Percentiles rank a stretch among this genome's conserved stretches.
Evolutionary conservation across 2,329 filamentous ascomycete species (phyloP).

Genomic region (Lojkania enalia): DNA sequence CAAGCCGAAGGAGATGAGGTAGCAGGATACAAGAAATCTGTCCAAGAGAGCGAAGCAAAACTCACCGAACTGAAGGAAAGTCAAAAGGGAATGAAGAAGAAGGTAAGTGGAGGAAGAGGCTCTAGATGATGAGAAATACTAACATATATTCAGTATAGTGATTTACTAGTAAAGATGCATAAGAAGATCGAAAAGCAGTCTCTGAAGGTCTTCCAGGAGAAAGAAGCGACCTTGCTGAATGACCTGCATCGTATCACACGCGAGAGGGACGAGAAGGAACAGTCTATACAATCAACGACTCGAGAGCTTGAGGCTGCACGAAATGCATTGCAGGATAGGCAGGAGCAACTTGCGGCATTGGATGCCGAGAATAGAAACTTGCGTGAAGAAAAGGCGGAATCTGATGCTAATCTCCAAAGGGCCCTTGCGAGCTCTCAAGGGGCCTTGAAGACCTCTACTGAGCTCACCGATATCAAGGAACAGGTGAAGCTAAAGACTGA

Average conservation of each 20-base stretch:
- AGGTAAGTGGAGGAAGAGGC: no score
- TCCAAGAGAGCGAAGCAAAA: constrained; percentile 5
- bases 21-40: constrained; percentile 3
- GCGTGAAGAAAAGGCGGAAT: constrained; percentile 14
- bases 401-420: constrained; percentile 11
- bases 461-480: constrained; percentile 16
- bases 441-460: constrained; percentile 3
- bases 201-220: constrained; percentile 13
- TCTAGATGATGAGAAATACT: background rate
- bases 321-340: constrained; percentile 8
- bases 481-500: constrained; percentile 11
- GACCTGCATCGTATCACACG: constrained; percentile 18
- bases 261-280: constrained; percentile 20
- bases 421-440: constrained; percentile 1
- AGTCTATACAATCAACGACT: constrained; percentile 2
- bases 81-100: constrained; percentile 8
- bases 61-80: constrained; percentile 6
- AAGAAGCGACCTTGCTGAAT: constrained; percentile 16
- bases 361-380: constrained; percentile 13
- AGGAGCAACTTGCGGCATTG: constrained; percentile 7
- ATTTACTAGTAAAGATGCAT: constrained; percentile 2
- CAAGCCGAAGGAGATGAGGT: constrained; percentile 11
- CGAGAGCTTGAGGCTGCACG: constrained; percentile 13
- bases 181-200: constrained; percentile 12
- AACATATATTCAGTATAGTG: background rate